These are phyloP conservation scores for Euclidium syriacum DNA, from an alignment of 345 rosid species.

Conservation along the genomic window DNA sequence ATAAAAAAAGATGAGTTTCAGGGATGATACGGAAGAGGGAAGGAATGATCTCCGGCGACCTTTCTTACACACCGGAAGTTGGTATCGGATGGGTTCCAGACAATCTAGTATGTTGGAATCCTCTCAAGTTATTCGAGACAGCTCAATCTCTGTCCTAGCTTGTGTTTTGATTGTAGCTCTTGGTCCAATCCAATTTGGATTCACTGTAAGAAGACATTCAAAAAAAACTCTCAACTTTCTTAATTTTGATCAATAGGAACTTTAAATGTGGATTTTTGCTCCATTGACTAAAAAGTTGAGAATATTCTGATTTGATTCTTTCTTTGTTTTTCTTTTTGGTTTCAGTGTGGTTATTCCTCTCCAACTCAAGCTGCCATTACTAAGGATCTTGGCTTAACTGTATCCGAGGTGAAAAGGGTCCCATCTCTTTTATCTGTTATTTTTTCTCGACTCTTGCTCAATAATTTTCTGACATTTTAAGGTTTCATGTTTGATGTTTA, in stretches of 20 bases:
- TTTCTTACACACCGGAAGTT: constrained; percentile 90
- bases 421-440: constrained; percentile 3
- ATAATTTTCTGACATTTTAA: constrained; percentile 15
- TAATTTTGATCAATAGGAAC: background rate
- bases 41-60: constrained; percentile 72
- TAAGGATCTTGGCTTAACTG: constrained; percentile 64
- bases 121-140: constrained; percentile 70
- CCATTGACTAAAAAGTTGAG: background rate
- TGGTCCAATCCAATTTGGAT: constrained; percentile 98
- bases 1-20: constrained; percentile 58
- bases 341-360: constrained; percentile 85
- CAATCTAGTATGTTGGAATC: constrained; percentile 93
- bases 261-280: background rate
- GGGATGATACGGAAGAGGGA: constrained; percentile 82
- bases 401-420: constrained; percentile 58
- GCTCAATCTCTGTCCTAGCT: constrained; percentile 84
- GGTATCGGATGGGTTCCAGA: constrained; percentile 95
- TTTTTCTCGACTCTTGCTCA: background rate
- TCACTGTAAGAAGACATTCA: constrained; percentile 57
- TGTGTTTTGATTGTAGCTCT: constrained; percentile 91
- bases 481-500: constrained; percentile 30
- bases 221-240: background rate
- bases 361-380: constrained; percentile 79
- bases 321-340: background rate
- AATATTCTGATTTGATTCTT: background rate